phyloP scores from a whole-genome alignment of 164 flowering plant genomes.

The Tetracentron sinense region DNA sequence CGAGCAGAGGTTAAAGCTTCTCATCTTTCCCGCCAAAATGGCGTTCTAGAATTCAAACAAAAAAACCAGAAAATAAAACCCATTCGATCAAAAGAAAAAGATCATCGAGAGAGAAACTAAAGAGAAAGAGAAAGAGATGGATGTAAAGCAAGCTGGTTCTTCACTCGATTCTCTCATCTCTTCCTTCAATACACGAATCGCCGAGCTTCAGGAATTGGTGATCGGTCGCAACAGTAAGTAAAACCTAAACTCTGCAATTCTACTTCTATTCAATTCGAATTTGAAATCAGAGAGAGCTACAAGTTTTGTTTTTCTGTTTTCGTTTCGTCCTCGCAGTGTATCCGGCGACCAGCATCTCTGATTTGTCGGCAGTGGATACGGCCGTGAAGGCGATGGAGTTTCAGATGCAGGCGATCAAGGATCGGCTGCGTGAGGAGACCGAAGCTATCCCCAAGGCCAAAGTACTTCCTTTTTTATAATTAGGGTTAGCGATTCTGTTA shows the following conservation, averaged over 20 bases:
- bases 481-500: not conserved
- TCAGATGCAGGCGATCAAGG: conserved; percentile 74
- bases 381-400: conserved; percentile 73
- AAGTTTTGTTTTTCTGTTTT: not conserved
- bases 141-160: conserved; percentile 58
- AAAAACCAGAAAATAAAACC: not conserved
- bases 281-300: not conserved
- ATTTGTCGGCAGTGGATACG: conserved; percentile 59
- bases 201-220: conserved; percentile 81
- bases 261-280: not conserved
- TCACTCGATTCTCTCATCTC: conserved; percentile 66
- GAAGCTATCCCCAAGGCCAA: conserved; percentile 85
- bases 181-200: conserved; percentile 67
- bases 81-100: not conserved
- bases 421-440: conserved; percentile 67
- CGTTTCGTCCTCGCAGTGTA: conserved; percentile 44
- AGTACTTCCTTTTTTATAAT: conserved; percentile 22
- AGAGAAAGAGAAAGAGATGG: conserved; percentile 37
- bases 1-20: not conserved
- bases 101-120: conserved; percentile 1
- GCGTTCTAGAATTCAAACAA: conserved; percentile 2
- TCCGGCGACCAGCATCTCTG: conserved; percentile 55
- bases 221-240: conserved; percentile 79
- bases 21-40: conserved; percentile 20
- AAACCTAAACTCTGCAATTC: not conserved